phyloP scores from a whole-genome alignment of 176 grass and related monocot genomes.

The Triticum dicoccoides region DNA sequence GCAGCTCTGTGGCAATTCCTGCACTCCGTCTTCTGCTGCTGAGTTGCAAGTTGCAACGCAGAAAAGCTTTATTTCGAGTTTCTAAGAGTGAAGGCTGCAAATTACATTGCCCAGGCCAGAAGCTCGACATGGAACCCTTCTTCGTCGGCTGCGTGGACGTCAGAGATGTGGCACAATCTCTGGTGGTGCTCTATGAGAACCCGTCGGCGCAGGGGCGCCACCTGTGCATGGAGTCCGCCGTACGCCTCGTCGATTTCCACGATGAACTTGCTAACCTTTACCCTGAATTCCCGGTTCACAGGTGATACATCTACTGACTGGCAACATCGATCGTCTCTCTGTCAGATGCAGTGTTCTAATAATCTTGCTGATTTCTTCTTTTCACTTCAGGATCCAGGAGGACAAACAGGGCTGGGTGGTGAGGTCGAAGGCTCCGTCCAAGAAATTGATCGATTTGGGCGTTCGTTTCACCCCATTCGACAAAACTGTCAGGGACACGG shows the following conservation, averaged over 20 bases:
- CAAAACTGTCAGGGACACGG: conserved; percentile 38
- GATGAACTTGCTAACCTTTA: conserved; percentile 40
- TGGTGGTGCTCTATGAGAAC: conserved; percentile 45
- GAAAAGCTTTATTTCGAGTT: background rate
- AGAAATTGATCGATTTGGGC: conserved; percentile 53
- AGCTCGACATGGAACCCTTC: conserved; percentile 24
- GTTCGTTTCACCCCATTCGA: conserved; percentile 41
- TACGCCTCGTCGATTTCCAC: conserved; percentile 22
- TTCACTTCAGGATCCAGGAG: conserved; percentile 32
- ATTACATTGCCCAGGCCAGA: conserved; percentile 7
- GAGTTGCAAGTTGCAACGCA: background rate
- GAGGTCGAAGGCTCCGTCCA: conserved; percentile 34
- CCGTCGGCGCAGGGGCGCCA: conserved; percentile 41
- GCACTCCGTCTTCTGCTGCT: background rate
- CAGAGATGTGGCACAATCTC: conserved; percentile 36
- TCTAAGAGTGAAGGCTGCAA: background rate
- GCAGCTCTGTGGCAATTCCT: background rate
- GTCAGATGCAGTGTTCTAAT: background rate
- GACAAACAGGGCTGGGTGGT: conserved; percentile 55
- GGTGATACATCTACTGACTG: conserved; percentile 11
- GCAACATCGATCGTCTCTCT: background rate
- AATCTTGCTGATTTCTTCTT: background rate
- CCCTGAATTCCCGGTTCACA: conserved; percentile 41
- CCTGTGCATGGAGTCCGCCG: conserved; percentile 38
- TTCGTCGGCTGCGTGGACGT: conserved; percentile 49